Evolutionary conservation across 2,329 filamentous ascomycete genomes (phyloP).

Genomic region (Cladosporium sp.): DNA sequence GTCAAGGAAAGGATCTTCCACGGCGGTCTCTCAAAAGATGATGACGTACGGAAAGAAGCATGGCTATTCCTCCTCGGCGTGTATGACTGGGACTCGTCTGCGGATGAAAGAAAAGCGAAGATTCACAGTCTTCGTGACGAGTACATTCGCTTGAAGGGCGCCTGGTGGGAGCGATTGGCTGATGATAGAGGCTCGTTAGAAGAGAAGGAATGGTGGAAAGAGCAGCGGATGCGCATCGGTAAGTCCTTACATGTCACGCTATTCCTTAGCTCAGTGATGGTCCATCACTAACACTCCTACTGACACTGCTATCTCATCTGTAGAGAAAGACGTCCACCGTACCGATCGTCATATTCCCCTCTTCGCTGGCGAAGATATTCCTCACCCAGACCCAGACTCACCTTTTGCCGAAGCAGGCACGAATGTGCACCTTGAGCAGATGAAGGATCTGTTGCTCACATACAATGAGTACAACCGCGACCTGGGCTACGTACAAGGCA

Average conservation of each 20-base stretch:
- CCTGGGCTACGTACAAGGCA: constrained; percentile 94
- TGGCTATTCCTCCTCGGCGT: constrained; percentile 93
- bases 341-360: constrained; percentile 94
- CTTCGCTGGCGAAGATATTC: constrained; percentile 92
- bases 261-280: neutral
- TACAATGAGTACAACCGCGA: constrained; percentile 98
- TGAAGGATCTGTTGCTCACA: constrained; percentile 98
- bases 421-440: constrained; percentile 95
- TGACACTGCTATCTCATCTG: constrained; percentile 44
- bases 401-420: constrained; percentile 90
- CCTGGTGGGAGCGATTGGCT: constrained; percentile 92
- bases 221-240: constrained; percentile 91
- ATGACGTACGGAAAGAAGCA: constrained; percentile 90
- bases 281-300: constrained; percentile 22
- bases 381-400: constrained; percentile 91
- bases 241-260: constrained; percentile 34
- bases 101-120: constrained; percentile 75
- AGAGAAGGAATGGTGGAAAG: constrained; percentile 91
- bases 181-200: constrained; percentile 75
- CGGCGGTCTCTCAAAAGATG: constrained; percentile 79
- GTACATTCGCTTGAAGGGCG: constrained; percentile 86
- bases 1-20: constrained; percentile 98
- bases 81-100: constrained; percentile 85
- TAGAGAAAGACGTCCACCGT: constrained; percentile 97
- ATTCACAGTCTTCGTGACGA: constrained; percentile 83